Percentiles rank a stretch among this genome's conserved stretches.
phyloP scores from a whole-genome alignment of 1,284 basidiomycete genomes.

The Ustilago crameri region DNA sequence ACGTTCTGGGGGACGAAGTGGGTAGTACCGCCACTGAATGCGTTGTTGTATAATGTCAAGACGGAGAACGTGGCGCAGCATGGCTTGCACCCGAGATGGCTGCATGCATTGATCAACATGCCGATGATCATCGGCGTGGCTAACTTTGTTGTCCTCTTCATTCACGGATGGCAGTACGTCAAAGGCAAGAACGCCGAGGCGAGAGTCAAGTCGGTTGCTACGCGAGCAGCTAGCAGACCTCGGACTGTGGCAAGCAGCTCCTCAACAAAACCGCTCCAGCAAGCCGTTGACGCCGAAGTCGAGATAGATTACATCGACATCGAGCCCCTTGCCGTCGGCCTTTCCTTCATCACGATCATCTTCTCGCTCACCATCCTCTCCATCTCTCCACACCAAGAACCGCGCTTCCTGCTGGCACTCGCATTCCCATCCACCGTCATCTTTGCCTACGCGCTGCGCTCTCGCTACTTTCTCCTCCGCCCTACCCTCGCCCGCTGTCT shows the following conservation, averaged over 20 bases:
- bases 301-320: constrained; percentile 12
- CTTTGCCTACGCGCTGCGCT: constrained; percentile 29
- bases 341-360: constrained; percentile 20
- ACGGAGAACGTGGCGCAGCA: constrained; percentile 64
- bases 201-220: background rate
- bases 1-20: background rate
- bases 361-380: constrained; percentile 58
- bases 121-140: constrained; percentile 65
- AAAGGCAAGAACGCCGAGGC: background rate
- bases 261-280: background rate
- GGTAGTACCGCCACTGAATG: constrained; percentile 62
- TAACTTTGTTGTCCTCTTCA: constrained; percentile 10
- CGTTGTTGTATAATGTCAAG: constrained; percentile 66
- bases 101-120: constrained; percentile 64
- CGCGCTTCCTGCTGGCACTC: constrained; percentile 67
- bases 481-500: constrained; percentile 24
- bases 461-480: constrained; percentile 12
- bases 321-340: constrained; percentile 5
- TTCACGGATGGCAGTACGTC: constrained; percentile 5
- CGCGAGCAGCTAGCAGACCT: background rate
- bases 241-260: background rate
- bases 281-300: background rate
- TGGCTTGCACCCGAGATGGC: constrained; percentile 66
- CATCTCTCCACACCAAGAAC: constrained; percentile 68
- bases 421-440: constrained; percentile 53